phyloP scores from a whole-genome alignment of 2,329 filamentous ascomycete genomes.

The Pleoardoris graminearum region DNA sequence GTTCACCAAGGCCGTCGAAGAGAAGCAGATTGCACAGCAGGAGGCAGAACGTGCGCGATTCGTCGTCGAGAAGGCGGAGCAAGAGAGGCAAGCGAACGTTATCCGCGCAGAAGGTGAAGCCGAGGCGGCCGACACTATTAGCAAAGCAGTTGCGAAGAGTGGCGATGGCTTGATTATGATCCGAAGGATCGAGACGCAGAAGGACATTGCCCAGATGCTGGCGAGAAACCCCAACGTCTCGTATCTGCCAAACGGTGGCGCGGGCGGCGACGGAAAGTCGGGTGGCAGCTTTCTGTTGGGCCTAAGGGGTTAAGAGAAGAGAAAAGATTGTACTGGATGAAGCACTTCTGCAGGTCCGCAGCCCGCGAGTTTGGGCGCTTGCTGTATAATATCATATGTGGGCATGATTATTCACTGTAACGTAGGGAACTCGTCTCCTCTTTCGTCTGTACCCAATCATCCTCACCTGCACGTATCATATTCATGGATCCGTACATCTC shows the following conservation, averaged over 20 bases:
- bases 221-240: constrained; percentile 92
- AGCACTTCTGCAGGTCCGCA: constrained; percentile 24
- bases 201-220: constrained; percentile 90
- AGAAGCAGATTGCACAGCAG: constrained; percentile 99
- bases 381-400: constrained; percentile 40
- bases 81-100: constrained; percentile 97
- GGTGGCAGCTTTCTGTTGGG: constrained; percentile 68
- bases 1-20: constrained; percentile 97
- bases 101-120: constrained; percentile 98
- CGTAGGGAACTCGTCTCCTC: constrained; percentile 43
- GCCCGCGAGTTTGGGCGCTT: constrained; percentile 25
- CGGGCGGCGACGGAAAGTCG: constrained; percentile 60
- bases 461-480: not conserved
- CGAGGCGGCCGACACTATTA: constrained; percentile 93
- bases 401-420: constrained; percentile 32
- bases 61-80: constrained; percentile 98
- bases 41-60: constrained; percentile 96
- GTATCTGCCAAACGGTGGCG: constrained; percentile 77
- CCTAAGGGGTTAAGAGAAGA: constrained; percentile 53
- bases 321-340: constrained; percentile 1
- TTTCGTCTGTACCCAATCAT: constrained; percentile 19
- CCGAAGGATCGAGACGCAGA: constrained; percentile 93
- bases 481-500: too few relatives aligned
- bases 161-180: constrained; percentile 96
- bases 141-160: constrained; percentile 87